Conservation (phyloP, 23 red algal species). For the Gracilaria domingensis region DNA sequence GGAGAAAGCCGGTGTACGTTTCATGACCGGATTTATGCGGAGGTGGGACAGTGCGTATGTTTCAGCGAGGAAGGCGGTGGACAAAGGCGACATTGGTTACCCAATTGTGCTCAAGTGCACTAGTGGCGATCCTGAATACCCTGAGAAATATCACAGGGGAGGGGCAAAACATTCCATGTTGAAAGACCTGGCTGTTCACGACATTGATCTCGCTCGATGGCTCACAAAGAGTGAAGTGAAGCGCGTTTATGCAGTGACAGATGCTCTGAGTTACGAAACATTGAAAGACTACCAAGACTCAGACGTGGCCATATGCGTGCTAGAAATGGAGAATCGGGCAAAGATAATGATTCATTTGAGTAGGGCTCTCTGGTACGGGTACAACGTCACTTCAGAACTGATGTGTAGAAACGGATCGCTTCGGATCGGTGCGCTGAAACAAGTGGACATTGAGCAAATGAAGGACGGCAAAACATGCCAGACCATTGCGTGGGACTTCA, state of each 20-base stretch:
- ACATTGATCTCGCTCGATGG: constrained; percentile 96
- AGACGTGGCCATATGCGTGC: constrained; percentile 75
- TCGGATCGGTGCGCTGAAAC: constrained; percentile 78
- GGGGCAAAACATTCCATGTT: constrained; percentile 72
- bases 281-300: constrained; percentile 77
- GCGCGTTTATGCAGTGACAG: constrained; percentile 70
- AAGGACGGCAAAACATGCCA: constrained; percentile 24
- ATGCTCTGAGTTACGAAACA: constrained; percentile 83
- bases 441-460: constrained; percentile 58
- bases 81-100: constrained; percentile 61
- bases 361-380: constrained; percentile 89
- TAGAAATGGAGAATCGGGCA: constrained; percentile 91
- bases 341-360: constrained; percentile 81
- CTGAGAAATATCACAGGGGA: constrained; percentile 90
- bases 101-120: constrained; percentile 93
- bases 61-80: constrained; percentile 35
- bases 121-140: constrained; percentile 90
- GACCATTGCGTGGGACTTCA: constrained; percentile 70
- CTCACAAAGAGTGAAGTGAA: constrained; percentile 77
- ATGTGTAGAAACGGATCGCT: constrained; percentile 77
- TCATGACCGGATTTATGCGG: constrained; percentile 86
- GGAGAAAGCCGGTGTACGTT: constrained; percentile 51
- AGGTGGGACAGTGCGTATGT: constrained; percentile 80
- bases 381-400: constrained; percentile 91
- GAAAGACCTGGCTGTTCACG: constrained; percentile 90